Base-by-base conservation (phyloP, 2,329 filamentous ascomycete genomes). In the Ploettnerulaceae sp. region DNA sequence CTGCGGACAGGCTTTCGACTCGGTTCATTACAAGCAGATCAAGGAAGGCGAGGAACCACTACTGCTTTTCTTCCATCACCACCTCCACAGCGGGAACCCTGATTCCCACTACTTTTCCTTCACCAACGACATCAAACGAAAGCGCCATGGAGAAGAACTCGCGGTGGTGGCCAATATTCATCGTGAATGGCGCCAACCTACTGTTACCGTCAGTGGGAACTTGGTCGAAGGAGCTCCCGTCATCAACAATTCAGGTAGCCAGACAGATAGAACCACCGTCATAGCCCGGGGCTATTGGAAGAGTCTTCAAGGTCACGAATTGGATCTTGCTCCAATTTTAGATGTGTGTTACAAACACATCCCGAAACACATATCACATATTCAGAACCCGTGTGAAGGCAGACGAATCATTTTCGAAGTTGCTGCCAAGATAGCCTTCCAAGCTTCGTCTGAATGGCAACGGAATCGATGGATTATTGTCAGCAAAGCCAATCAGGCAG, bases 61-160 rank as follows among this genome's bases (percentile, higher is more conserved):
- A 0, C 84, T 72, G 53, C 61, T 84, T 2, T 83, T 82, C 55
- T 63, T 80, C 3, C 77, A 84, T 44, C 74, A 78, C 0, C 64
- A 69, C 4, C 14, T 35, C 4, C 70, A 70, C 12, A 67, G 73
- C 26, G 72, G 72, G 0, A 60, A 71, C 21, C 61, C 69, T 0
- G 57, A 66, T 0, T 46, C 71, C 4, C 79, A 84, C 57, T 61
- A 60, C 2, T 81, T 81, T 54, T 73, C 82, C 0, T 79, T 85
- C 55, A 71, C 78, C 5, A 40, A 33, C n/a, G 45, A 44, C 11
- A 5, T 44, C 12, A 7, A 31, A 11, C 21, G 41, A 21, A 44
- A 44, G 22, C 22, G 15, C 7, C 22, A 28, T n/a, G 41, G 5
- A 14, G 41, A 44, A 17, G 22, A 36, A 1, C 8, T 44, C 9